Percentiles rank a stretch among this genome's conserved stretches.
These are phyloP conservation scores for Cladorrhinum samala DNA, from an alignment of 495 filamentous ascomycete genomes.

Conservation along the genomic window DNA sequence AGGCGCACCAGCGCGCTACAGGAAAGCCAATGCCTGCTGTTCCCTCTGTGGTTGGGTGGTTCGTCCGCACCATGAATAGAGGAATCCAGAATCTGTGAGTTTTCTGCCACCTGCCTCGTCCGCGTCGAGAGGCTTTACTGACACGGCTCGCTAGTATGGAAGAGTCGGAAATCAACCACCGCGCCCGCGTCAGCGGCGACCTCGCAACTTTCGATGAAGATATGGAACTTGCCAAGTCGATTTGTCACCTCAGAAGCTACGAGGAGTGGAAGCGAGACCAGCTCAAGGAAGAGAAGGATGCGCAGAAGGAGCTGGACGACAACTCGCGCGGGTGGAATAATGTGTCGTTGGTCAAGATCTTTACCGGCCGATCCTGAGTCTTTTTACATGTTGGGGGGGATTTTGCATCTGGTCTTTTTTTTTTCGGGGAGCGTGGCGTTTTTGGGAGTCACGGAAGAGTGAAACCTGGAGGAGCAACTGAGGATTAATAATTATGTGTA, in stretches of 20 bases:
- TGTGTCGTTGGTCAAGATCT: constrained; percentile 13
- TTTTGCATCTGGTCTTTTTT: too few relatives aligned
- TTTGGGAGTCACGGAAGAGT: too few relatives aligned
- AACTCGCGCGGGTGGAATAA: constrained; percentile 14
- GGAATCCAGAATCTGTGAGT: constrained; percentile 17
- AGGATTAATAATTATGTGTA: too few relatives aligned
- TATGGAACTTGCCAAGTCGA: constrained; percentile 19
- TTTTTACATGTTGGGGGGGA: too few relatives aligned
- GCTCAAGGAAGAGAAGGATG: not conserved
- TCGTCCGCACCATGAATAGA: constrained; percentile 19
- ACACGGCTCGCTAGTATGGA: constrained; percentile 10
- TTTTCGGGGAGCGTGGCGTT: too few relatives aligned
- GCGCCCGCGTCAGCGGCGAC: constrained; percentile 13
- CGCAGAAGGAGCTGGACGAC: not conserved
- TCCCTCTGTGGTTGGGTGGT: constrained; percentile 16
- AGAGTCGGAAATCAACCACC: constrained; percentile 20
- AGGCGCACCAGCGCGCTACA: constrained; percentile 15
- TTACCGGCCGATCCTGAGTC: constrained; percentile 13
- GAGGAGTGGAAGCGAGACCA: constrained; percentile 17
- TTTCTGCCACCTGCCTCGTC: not conserved
- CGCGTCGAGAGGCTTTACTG: not conserved
- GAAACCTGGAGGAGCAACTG: too few relatives aligned
- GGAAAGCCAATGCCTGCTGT: constrained; percentile 21
- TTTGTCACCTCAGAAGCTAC: constrained; percentile 21
- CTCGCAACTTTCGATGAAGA: constrained; percentile 19